Percentiles rank a stretch among this genome's conserved stretches.
Conservation (phyloP, 768 basidiomycete species). For the Tubosaeta sp. region DNA sequence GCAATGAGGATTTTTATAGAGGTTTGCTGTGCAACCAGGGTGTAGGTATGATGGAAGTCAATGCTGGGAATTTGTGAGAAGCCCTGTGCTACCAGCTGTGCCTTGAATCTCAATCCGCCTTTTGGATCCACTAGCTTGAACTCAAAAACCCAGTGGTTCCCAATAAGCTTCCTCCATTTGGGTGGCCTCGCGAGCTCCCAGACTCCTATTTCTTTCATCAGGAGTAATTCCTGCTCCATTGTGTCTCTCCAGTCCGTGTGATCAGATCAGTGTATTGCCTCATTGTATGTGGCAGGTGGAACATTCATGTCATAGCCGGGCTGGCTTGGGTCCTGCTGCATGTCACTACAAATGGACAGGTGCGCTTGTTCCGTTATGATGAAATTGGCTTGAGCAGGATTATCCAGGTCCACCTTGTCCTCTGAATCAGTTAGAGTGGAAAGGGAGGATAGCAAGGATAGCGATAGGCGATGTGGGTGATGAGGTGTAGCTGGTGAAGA, state of each 20-base stretch:
- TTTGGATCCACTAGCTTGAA: slow-evolving; percentile 7
- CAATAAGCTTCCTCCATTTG: background rate
- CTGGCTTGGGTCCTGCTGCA: no score
- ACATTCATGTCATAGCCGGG: background rate
- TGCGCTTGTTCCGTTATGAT: no score
- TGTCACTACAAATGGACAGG: no score
- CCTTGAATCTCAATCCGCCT: background rate
- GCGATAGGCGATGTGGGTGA: no score
- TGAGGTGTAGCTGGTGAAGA: no score
- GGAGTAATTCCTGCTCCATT: background rate
- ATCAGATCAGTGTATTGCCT: background rate
- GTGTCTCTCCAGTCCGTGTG: background rate
- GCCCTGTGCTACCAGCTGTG: background rate
- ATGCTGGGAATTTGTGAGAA: slow-evolving; percentile 1
- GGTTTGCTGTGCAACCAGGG: no score
- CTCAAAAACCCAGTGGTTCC: slow-evolving; percentile 7
- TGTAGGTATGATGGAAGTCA: no score
- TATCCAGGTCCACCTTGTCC: no score
- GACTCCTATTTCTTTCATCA: slow-evolving; percentile 7
- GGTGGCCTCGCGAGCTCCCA: background rate
- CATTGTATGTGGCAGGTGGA: background rate
- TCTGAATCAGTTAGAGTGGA: no score
- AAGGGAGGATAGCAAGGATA: no score
- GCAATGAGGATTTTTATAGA: no score
- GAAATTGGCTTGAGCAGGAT: no score